Evolutionary conservation across 2,329 filamentous ascomycete genomes (phyloP).

Genomic region (Arthroderma uncinatum): DNA sequence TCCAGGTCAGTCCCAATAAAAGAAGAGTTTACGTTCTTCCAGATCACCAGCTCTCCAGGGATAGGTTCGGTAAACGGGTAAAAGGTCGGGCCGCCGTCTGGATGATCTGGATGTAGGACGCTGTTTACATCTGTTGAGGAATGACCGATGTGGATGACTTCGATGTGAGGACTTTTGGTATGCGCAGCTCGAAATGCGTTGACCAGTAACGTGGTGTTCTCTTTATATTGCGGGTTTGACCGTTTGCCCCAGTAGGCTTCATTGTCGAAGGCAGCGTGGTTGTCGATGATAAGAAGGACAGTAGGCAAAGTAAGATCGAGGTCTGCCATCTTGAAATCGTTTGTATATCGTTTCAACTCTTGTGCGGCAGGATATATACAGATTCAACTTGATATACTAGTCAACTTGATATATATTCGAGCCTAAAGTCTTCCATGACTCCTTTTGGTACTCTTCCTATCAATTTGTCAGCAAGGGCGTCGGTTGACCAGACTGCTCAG

Average conservation of each 20-base stretch:
- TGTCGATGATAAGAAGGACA: constrained; percentile 40
- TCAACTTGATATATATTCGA: no score
- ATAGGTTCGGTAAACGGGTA: constrained; percentile 25
- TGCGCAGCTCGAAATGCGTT: constrained; percentile 25
- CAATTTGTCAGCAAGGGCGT: no score
- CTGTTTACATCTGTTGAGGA: constrained; percentile 28
- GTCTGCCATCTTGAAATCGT: background rate
- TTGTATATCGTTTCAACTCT: no score
- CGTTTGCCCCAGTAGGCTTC: constrained; percentile 33
- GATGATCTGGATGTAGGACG: constrained; percentile 28
- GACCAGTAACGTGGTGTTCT: constrained; percentile 33
- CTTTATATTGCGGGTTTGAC: constrained; percentile 37
- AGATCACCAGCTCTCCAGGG: constrained; percentile 30
- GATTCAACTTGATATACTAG: no score
- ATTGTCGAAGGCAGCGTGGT: constrained; percentile 35
- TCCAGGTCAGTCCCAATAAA: constrained; percentile 39
- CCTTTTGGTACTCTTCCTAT: no score
- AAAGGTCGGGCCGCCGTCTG: constrained; percentile 20
- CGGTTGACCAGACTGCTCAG: no score
- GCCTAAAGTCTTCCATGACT: no score
- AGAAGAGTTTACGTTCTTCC: constrained; percentile 38
- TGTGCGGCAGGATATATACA: no score
- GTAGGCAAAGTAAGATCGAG: constrained; percentile 21
- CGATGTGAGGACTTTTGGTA: constrained; percentile 12
- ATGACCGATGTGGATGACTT: constrained; percentile 40